These are phyloP conservation scores for Calonectria pseudoreteaudii DNA, from an alignment of 2,329 filamentous ascomycete genomes.

Conservation along the genomic window DNA sequence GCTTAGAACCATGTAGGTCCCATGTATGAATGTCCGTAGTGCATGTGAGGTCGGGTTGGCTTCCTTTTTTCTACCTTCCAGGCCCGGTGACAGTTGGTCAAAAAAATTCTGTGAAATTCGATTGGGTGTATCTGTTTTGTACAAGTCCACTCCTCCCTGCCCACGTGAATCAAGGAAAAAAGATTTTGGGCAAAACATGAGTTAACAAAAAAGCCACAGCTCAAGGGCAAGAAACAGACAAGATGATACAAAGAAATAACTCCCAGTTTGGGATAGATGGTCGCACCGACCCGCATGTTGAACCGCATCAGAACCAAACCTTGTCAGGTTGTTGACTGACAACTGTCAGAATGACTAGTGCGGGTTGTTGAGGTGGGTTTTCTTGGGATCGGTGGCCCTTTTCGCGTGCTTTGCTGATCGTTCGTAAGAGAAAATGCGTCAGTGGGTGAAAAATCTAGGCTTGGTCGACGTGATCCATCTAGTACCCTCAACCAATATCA, in stretches of 20 bases:
- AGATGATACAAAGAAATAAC: constrained; percentile 16
- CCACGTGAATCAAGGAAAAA: constrained; percentile 40
- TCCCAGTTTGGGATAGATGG: constrained; percentile 14
- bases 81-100: constrained; percentile 30
- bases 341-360: constrained; percentile 9
- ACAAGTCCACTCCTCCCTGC: constrained; percentile 41
- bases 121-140: constrained; percentile 44
- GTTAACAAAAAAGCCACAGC: constrained; percentile 18
- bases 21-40: constrained; percentile 17
- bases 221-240: constrained; percentile 11
- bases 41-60: constrained; percentile 27
- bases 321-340: constrained; percentile 1
- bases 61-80: constrained; percentile 9
- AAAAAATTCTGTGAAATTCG: constrained; percentile 40
- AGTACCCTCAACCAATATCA: constrained; percentile 2
- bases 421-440: constrained; percentile 16
- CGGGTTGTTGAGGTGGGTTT: constrained; percentile 3
- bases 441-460: neutral
- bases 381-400: neutral
- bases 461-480: constrained; percentile 15
- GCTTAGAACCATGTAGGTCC: constrained; percentile 36
- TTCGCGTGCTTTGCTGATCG: neutral
- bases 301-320: neutral
- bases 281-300: constrained; percentile 18
- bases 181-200: constrained; percentile 19